Conservation (phyloP, 2,329 filamentous ascomycete species). For the Didymella pinodella region DNA sequence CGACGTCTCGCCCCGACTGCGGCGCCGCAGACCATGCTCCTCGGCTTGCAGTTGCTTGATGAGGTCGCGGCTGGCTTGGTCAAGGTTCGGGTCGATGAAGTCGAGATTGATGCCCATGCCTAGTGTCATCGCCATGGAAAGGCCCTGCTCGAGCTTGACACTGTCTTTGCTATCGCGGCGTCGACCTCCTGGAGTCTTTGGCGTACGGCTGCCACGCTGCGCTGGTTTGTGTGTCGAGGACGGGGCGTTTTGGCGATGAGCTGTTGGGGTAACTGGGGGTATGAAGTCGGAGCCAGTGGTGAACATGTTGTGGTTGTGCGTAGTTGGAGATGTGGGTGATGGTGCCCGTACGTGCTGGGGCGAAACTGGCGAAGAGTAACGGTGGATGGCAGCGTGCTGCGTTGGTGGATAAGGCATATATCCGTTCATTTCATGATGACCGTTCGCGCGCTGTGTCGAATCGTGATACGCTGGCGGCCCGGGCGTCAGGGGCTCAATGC, state of each 20-base stretch:
- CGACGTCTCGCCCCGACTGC: constrained; percentile 28
- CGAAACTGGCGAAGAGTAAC: constrained; percentile 34
- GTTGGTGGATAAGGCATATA: constrained; percentile 18
- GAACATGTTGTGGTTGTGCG: constrained; percentile 34
- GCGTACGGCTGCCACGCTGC: constrained; percentile 37
- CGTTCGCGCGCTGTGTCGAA: constrained; percentile 14
- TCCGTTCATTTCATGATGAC: constrained; percentile 25
- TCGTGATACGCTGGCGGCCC: constrained; percentile 25
- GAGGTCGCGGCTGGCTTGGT: constrained; percentile 37
- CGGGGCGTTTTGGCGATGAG: constrained; percentile 18
- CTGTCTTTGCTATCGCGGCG: constrained; percentile 36
- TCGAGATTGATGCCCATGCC: constrained; percentile 32
- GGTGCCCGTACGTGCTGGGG: constrained; percentile 25
- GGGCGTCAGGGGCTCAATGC: constrained; percentile 41
- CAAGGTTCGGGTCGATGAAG: constrained; percentile 37
- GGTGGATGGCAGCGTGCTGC: constrained; percentile 20
- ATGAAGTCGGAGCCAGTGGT: constrained; percentile 36
- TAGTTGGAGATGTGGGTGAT: constrained; percentile 27
- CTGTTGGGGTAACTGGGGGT: constrained; percentile 25
- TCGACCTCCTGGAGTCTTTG: constrained; percentile 38
- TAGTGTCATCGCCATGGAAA: constrained; percentile 26
- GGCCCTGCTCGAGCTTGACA: constrained; percentile 38
- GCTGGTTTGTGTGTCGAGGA: constrained; percentile 31
- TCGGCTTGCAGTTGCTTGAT: constrained; percentile 44
- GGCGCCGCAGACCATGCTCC: constrained; percentile 41